Evolutionary conservation across 352 stramenopile genomes (phyloP), one percentile per base, ranked within the genome.

Genomic region (Pythium oligandrum): DNA sequence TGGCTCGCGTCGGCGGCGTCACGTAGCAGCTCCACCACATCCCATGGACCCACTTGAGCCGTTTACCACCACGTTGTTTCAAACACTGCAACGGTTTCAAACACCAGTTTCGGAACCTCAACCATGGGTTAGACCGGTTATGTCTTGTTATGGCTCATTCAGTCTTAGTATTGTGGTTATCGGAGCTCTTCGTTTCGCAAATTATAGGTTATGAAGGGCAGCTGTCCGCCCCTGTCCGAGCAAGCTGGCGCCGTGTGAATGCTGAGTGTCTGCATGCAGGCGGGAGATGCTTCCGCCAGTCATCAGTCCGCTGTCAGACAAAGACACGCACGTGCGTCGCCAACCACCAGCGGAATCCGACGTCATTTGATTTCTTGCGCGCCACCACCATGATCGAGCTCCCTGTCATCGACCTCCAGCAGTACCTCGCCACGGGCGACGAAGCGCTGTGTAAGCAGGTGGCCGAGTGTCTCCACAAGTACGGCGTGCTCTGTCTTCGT

Each of bases 401-500:
- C 34, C 84, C 84, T 0, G 79, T 90, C 39, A 79, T 96, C 58
- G 82, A 94, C 71, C 66, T 96, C 49, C 68, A 83, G 50, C 64
- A 80, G 66, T 96, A 90, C 74, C 81, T 91, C 61, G 53, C 59
- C 51, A 87, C 77, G 4, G 70, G 72, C 47, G 77, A 90, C 73
- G 68, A 66, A 51, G 59, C 63, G 50, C 81, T 92, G 55, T 95
- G 86, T 59, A 62, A 68, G 17, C 85, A 87, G 49, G 82, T 86
- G 32, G 81, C 86, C 55, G 73, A 91, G 50, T 89, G 78, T 43
- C 72, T 96, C 50, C 76, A 87, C 72, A 81, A 91, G 65, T 95
- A 90, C 59, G 85, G 87, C 51, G 78, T 91, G 35, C 63, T 96
- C 9, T 91, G 90, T 56, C 66, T 96, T 26, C 75, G 77, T 52